Conservation (phyloP, 1,284 basidiomycete species). For the Trichosporon ovoides region DNA sequence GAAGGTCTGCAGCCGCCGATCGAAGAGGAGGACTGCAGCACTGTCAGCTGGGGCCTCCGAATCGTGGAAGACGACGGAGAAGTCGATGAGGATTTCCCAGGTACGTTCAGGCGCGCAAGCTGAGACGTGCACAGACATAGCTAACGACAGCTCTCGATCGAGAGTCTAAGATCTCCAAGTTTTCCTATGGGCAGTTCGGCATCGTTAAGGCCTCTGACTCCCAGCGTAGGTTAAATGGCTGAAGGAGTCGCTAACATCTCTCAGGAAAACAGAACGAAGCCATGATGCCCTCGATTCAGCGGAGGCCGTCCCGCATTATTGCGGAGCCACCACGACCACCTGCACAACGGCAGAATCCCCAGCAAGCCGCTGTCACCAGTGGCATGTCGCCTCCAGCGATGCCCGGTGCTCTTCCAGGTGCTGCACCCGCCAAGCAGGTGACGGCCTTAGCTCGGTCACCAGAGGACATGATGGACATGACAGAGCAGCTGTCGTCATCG, state of each 20-base stretch:
- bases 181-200: slow-evolving; percentile 87
- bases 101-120: too few species aligned
- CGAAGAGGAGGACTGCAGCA: slow-evolving; percentile 51
- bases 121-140: neutral
- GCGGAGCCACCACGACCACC: slow-evolving; percentile 16
- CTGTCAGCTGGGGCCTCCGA: slow-evolving; percentile 84
- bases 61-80: slow-evolving; percentile 97
- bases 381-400: too few species aligned
- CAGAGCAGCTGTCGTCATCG: slow-evolving; percentile 24
- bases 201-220: slow-evolving; percentile 64
- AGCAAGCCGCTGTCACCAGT: too few species aligned
- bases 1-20: slow-evolving; percentile 73
- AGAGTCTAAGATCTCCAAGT: slow-evolving; percentile 74
- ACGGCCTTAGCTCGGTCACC: neutral
- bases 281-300: slow-evolving; percentile 53
- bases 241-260: neutral
- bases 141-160: slow-evolving; percentile 73
- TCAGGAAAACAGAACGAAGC: slow-evolving; percentile 76
- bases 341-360: neutral
- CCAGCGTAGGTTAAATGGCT: slow-evolving; percentile 60
- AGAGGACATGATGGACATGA: neutral
- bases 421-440: neutral
- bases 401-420: too few species aligned
- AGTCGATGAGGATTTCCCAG: slow-evolving; percentile 96
- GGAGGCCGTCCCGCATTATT: slow-evolving; percentile 42